These are phyloP conservation scores for Rhinocladiella similis DNA, from an alignment of 2,329 filamentous ascomycete genomes.

Conservation along the genomic window DNA sequence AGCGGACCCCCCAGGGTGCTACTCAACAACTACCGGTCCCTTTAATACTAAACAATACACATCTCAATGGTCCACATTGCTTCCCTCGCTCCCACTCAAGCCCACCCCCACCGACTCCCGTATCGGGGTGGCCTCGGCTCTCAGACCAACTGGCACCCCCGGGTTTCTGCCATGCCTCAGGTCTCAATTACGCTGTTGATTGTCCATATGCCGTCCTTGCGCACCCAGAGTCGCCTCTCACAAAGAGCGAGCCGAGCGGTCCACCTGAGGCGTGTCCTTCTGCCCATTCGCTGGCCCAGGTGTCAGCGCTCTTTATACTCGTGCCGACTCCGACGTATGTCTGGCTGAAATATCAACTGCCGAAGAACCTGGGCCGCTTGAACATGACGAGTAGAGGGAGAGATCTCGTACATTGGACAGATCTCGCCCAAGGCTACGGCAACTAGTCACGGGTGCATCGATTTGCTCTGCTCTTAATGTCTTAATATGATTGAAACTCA, in stretches of 20 bases:
- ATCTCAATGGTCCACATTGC: no score
- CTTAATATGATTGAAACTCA: neutral
- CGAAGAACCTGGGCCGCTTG: conserved; percentile 15
- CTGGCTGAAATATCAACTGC: conserved; percentile 18
- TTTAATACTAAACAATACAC: no score
- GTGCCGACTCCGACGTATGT: conserved; percentile 2
- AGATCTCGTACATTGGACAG: conserved; percentile 10
- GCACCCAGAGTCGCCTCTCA: neutral
- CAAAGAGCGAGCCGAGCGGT: neutral
- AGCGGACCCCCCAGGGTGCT: no score
- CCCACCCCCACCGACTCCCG: no score
- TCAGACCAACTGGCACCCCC: neutral
- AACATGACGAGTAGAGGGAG: conserved; percentile 4
- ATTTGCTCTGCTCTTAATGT: neutral
- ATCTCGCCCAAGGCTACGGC: conserved; percentile 9
- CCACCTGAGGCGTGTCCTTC: neutral
- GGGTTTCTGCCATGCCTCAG: neutral
- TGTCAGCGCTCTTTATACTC: neutral
- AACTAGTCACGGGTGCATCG: neutral
- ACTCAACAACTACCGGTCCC: no score
- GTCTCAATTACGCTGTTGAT: neutral
- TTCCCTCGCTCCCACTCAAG: no score
- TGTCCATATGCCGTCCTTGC: neutral
- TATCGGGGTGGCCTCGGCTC: no score
- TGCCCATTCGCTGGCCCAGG: conserved; percentile 12